Evolutionary conservation across 1,284 basidiomycete species (phyloP).

Genomic region (Marasmius oreades): DNA sequence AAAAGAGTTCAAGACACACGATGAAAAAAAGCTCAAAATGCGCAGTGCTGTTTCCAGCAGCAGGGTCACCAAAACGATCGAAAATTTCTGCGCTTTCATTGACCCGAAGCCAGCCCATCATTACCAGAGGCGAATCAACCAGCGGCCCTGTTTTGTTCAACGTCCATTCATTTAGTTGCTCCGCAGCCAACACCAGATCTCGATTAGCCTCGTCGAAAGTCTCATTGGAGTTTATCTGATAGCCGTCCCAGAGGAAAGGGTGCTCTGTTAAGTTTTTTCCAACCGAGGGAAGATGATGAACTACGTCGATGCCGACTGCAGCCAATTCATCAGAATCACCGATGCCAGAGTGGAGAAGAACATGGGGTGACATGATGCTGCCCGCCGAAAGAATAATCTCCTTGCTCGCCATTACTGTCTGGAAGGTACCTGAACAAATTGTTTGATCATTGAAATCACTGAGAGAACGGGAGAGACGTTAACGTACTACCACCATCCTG

Average conservation of each 20-base stretch:
- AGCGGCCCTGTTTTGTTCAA: conserved; percentile 8
- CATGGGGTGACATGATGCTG: conserved; percentile 5
- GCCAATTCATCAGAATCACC: conserved; percentile 4
- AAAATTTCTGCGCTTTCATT: conserved; percentile 13
- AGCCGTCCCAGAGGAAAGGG: conserved; percentile 2
- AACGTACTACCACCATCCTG: conserved; percentile 21
- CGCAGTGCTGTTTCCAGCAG: conserved; percentile 14
- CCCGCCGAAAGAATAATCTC: conserved; percentile 12
- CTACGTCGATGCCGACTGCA: neutral
- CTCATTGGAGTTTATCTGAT: conserved; percentile 5
- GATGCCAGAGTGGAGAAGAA: conserved; percentile 11
- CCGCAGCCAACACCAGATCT: conserved; percentile 5
- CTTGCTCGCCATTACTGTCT: conserved; percentile 1
- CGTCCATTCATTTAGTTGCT: conserved; percentile 5
- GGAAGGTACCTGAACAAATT: conserved; percentile 1
- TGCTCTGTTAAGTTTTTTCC: conserved; percentile 10
- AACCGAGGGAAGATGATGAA: conserved; percentile 9
- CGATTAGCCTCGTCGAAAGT: conserved; percentile 5
- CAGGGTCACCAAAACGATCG: conserved; percentile 12
- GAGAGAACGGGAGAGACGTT: neutral
- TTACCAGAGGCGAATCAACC: conserved; percentile 6
- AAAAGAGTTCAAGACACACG: conserved; percentile 4
- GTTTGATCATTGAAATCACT: neutral
- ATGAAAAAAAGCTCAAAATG: conserved; percentile 20
- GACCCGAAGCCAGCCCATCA: conserved; percentile 18